Evolutionary conservation across 106 monocot species (phyloP), one percentile per base, ranked within the genome.

Genomic region (Dioscorea alata): DNA sequence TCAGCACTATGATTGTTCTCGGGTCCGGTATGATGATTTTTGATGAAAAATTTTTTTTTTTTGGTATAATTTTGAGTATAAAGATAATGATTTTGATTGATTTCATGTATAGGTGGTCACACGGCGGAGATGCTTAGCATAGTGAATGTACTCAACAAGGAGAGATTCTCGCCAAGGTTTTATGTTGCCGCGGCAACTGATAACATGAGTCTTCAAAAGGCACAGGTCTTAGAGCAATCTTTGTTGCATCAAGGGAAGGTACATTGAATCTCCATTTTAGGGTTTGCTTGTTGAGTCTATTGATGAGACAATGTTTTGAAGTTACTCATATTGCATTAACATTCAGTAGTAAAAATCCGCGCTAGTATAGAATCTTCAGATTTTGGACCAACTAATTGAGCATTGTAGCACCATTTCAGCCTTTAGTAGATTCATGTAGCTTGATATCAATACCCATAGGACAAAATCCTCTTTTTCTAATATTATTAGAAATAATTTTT

Each of bases 91-190:
- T 17, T 7, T 33, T 48, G 42, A n/a, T 9, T 18, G 18, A 22
- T 34, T 48, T 18, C 22, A 12, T 42, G 15, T 75, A 18, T 59
- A 96, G 95, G 95, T 19, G 95, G 91, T 2, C 95, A 96, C 73
- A 96, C 95, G 2, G 95, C 95, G 24, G 95, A 96, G 74, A 96
- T 96, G 91, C 76, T 96, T 24, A 84, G 84, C 71, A 78, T 96
- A 12, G 23, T 88, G 65, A 84, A 75, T 23, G 73, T 84, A 14
- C 88, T 96, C 50, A 77, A 72, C 23, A 89, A 81, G 73, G 91
- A 91, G 24, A 83, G 70, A 61, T 91, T 82, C 67, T 65, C 57
- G 2, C 91, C 84, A 14, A 84, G 95, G 67, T 79, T 78, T 69
- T 96, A 91, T 50, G 74, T 96, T 20, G 88, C 88, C 0, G 95